Percentiles rank a stretch among this genome's conserved stretches.
Conservation (phyloP, 257 asterid species). For the Solanum pinnatisectum region DNA sequence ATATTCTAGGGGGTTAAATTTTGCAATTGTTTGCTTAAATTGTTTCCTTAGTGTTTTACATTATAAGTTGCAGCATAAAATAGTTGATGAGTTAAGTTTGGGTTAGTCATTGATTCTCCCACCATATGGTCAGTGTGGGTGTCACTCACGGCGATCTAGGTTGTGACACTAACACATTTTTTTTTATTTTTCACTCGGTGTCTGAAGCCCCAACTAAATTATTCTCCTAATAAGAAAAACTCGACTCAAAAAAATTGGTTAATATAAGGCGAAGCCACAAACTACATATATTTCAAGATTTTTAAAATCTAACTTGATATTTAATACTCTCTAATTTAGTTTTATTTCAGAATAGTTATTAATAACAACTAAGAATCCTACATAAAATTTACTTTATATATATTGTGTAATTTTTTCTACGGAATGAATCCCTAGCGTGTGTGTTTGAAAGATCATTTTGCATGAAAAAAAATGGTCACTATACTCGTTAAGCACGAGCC, state of each 20-base stretch:
- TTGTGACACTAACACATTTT: background rate
- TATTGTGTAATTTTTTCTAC: background rate
- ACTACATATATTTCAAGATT: background rate
- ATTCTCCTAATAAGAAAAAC: background rate
- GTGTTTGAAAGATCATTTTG: background rate
- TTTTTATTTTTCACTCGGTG: background rate
- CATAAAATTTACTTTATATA: no score
- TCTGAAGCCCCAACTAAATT: background rate
- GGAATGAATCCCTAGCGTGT: background rate
- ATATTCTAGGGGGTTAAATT: no score
- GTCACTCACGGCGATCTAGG: background rate
- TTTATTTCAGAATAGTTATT: background rate
- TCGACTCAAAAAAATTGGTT: background rate
- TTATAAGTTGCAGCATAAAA: background rate
- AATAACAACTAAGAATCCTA: background rate
- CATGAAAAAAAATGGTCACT: background rate
- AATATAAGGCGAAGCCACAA: background rate
- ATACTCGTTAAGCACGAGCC: constrained; percentile 22
- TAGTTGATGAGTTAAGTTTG: background rate
- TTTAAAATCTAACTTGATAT: background rate
- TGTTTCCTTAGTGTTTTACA: background rate
- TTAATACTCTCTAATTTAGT: background rate
- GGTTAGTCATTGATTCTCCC: background rate
- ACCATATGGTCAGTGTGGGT: background rate
- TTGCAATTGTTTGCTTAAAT: background rate